Evolutionary conservation across 2,329 filamentous ascomycete genomes (phyloP).

Genomic region (Corinectria fuckeliana): DNA sequence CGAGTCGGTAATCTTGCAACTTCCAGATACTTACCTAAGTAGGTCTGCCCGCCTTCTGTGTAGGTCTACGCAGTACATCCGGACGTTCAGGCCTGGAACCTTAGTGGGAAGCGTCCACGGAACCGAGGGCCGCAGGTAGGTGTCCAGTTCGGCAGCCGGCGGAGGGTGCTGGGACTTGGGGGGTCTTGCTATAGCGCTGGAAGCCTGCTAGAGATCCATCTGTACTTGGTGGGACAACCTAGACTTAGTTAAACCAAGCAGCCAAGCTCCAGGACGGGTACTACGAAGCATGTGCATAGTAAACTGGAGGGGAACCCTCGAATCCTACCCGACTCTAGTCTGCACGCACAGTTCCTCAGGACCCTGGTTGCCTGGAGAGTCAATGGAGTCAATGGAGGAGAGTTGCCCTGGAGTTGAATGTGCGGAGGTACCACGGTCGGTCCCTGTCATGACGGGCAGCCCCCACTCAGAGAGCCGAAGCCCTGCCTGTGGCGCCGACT

Average conservation of each 20-base stretch:
- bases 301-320: slow-evolving; percentile 4
- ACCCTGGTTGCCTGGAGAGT: neutral
- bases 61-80: no score
- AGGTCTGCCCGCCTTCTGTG: no score
- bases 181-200: slow-evolving; percentile 2
- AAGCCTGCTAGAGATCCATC: slow-evolving; percentile 5
- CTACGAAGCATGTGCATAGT: no score
- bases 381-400: neutral
- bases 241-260: no score
- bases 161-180: neutral
- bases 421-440: slow-evolving; percentile 1
- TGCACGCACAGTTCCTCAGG: neutral
- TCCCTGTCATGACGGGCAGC: neutral
- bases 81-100: slow-evolving; percentile 6
- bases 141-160: slow-evolving; percentile 2
- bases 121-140: neutral
- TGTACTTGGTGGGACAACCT: no score
- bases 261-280: no score
- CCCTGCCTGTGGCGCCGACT: neutral
- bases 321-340: neutral
- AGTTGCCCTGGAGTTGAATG: neutral
- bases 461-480: neutral
- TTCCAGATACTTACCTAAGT: no score
- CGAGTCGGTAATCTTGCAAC: slow-evolving; percentile 14
- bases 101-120: slow-evolving; percentile 12